A percentile compares a stretch with the other conserved stretches of the same genome.
phyloP scores from a whole-genome alignment of 2,329 filamentous ascomycete species.

The Xylariaceae sp. region DNA sequence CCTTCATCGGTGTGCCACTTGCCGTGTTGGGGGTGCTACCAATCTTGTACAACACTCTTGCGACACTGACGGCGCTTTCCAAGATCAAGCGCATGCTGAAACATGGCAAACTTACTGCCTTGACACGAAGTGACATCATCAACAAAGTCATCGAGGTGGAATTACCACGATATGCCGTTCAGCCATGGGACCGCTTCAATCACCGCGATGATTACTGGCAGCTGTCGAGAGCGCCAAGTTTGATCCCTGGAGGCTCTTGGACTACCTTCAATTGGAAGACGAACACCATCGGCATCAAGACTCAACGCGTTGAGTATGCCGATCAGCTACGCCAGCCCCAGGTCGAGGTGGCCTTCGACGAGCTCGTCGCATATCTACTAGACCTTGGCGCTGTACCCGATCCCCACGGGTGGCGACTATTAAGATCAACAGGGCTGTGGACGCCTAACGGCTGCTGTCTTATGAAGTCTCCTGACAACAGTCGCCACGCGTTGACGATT shows the following conservation, averaged over 20 bases:
- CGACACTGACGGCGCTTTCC: slow-evolving; percentile 56
- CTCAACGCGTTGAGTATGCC: slow-evolving; percentile 60
- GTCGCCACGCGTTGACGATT: slow-evolving; percentile 47
- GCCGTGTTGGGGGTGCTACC: slow-evolving; percentile 58
- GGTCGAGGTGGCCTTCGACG: slow-evolving; percentile 53
- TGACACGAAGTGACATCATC: slow-evolving; percentile 60
- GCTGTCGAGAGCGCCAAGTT: slow-evolving; percentile 46
- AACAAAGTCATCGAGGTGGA: slow-evolving; percentile 65
- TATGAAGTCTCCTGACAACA: slow-evolving; percentile 49
- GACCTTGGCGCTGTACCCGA: slow-evolving; percentile 61
- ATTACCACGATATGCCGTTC: slow-evolving; percentile 60
- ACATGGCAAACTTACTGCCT: slow-evolving; percentile 52
- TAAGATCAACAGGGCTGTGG: slow-evolving; percentile 57
- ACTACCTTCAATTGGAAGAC: slow-evolving; percentile 63
- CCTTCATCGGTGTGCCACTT: slow-evolving; percentile 54
- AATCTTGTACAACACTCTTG: slow-evolving; percentile 62
- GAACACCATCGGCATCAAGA: slow-evolving; percentile 58
- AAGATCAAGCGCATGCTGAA: slow-evolving; percentile 57
- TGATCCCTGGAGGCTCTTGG: slow-evolving; percentile 59
- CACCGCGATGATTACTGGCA: slow-evolving; percentile 56
- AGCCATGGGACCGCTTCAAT: slow-evolving; percentile 53
- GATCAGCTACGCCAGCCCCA: slow-evolving; percentile 52
- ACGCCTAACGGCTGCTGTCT: slow-evolving; percentile 56
- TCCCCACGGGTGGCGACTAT: slow-evolving; percentile 53
- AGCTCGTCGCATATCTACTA: slow-evolving; percentile 57